Conservation (phyloP, 2,329 filamentous ascomycete species). For the Neopestalotiopsis rosae region DNA sequence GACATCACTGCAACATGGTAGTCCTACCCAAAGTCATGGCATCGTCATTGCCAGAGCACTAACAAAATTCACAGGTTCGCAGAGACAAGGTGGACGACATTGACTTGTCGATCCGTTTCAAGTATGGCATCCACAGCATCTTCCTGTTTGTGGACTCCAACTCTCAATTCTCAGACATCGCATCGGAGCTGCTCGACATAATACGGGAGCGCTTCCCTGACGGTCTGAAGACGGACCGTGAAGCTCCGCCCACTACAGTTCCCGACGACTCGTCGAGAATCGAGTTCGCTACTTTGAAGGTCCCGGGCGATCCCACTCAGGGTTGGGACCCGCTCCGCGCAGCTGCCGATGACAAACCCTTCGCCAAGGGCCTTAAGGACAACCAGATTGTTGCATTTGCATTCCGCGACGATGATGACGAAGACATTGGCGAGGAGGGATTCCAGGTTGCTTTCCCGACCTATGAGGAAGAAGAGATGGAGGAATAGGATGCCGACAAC, state of each 20-base stretch:
- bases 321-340: conserved; percentile 57
- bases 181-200: conserved; percentile 61
- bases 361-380: conserved; percentile 50
- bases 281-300: conserved; percentile 52
- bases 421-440: conserved; percentile 42
- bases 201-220: conserved; percentile 62
- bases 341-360: conserved; percentile 43
- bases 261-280: conserved; percentile 48
- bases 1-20: neutral
- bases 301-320: conserved; percentile 47
- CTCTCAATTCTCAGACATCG: conserved; percentile 61
- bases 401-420: conserved; percentile 43
- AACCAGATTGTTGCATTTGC: conserved; percentile 56
- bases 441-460: conserved; percentile 53
- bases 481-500: conserved; percentile 38
- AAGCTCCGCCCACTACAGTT: conserved; percentile 39
- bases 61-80: conserved; percentile 6
- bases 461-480: conserved; percentile 34
- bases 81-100: conserved; percentile 27
- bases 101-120: conserved; percentile 69
- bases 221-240: conserved; percentile 48
- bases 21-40: neutral
- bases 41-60: neutral
- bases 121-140: conserved; percentile 73
- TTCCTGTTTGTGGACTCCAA: conserved; percentile 69